These are phyloP conservation scores for Fusarium virguliforme DNA, from an alignment of 2,329 filamentous ascomycete genomes.

Conservation along the genomic window DNA sequence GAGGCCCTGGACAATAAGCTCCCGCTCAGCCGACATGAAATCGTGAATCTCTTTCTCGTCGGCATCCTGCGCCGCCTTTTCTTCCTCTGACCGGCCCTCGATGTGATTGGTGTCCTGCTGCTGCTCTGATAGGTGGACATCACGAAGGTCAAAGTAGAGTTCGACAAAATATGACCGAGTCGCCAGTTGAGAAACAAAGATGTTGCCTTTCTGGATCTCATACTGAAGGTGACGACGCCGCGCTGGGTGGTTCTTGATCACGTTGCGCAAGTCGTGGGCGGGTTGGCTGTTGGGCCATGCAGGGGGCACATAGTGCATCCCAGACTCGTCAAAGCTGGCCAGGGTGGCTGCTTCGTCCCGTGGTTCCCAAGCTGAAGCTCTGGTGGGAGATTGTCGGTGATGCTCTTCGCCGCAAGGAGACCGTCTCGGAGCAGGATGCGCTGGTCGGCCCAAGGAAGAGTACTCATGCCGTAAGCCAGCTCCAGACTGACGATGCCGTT, in stretches of 20 bases:
- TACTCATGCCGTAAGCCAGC: conserved; percentile 84
- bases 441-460: conserved; percentile 85
- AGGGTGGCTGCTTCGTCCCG: conserved; percentile 57
- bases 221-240: conserved; percentile 77
- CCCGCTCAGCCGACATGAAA: conserved; percentile 82
- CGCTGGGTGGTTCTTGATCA: conserved; percentile 65
- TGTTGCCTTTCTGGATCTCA: conserved; percentile 93
- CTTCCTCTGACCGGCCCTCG: conserved; percentile 57
- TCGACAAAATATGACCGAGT: conserved; percentile 90
- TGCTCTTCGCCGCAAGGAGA: conserved; percentile 78
- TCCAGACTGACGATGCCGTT: conserved; percentile 85
- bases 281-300: conserved; percentile 65
- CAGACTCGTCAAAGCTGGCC: conserved; percentile 61
- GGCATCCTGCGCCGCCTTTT: conserved; percentile 58
- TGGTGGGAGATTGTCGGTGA: conserved; percentile 77
- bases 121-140: conserved; percentile 71
- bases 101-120: conserved; percentile 57
- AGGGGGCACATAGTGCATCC: conserved; percentile 69
- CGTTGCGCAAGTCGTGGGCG: conserved; percentile 66
- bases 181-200: conserved; percentile 85
- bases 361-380: conserved; percentile 74
- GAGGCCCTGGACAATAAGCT: conserved; percentile 85
- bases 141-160: conserved; percentile 84
- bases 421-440: conserved; percentile 80
- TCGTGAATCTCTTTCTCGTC: conserved; percentile 69